Base-by-base conservation (phyloP, 176 grass and related monocot species). In the Aegilops speltoides region DNA sequence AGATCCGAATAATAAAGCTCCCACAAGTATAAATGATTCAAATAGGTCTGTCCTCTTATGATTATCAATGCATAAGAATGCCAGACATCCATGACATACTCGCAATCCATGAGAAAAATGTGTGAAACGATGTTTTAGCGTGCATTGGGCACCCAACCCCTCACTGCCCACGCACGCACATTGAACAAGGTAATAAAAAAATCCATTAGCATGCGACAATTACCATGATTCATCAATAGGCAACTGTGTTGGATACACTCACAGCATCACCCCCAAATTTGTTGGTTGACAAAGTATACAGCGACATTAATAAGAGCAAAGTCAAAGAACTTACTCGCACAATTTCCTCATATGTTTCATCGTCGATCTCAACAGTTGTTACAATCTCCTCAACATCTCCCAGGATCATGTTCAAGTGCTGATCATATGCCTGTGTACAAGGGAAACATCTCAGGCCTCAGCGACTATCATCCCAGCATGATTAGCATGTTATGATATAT, bases 341-440 rank as follows among this genome's bases (percentile, higher is more conserved):
- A 80, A 99, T 99, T 87, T 99, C 97, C 86, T 99, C 97, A 76
- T 99, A 99, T 76, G 97, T 99, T 84, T 99, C 97, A 83, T 99
- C 97, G 36, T 97, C 97, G 11, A 99, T 97, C 83, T 99, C 94
- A 76, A 97, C 91, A 52, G 82, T 97, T 83, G 94, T 97, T 69
- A 99, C 91, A 19, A 94, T 86, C 92, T 99, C 94, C 88, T 99
- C 97, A 19, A 99, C 97, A 86, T 99, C 97, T 79, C 97, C 97
- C 83, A 99, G 92, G 59, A 99, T 99, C 97, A 99, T 99, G 88
- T 99, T 99, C 29, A 99, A 90, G 76, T 97, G 97, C 57, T 99
- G 97, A 90, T 99, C 97, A 37, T 99, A 99, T 6, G 97, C 97
- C 97, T 99, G 78, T 19, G 84, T 75, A 80, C 62, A 69, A 41